Percentiles rank a stretch among this genome's conserved stretches.
Evolutionary conservation across 306 rosid species (phyloP).

Genomic region (Corylus avellana): DNA sequence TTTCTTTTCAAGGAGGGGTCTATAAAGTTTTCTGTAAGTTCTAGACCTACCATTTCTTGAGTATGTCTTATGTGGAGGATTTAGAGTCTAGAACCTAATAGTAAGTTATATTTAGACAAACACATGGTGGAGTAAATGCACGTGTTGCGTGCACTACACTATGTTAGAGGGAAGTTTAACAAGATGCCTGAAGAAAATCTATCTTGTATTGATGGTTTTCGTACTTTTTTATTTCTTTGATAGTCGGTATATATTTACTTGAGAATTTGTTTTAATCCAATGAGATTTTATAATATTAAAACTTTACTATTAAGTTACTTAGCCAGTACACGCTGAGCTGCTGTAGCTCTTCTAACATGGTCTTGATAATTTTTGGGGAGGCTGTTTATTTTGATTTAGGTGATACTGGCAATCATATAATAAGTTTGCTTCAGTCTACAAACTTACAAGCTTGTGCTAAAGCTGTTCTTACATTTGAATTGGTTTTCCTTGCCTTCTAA

Average conservation of each 20-base stretch:
- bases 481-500: slow-evolving; percentile 6
- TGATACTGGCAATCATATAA: background rate
- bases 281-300: background rate
- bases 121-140: background rate
- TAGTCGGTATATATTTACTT: background rate
- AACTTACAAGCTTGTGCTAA: background rate
- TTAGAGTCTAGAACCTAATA: background rate
- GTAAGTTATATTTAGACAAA: background rate
- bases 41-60: background rate
- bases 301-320: background rate
- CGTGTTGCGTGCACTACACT: background rate
- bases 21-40: background rate
- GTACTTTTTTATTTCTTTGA: background rate
- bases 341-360: background rate
- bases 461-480: slow-evolving; percentile 1
- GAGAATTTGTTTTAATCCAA: background rate
- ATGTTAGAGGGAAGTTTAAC: background rate
- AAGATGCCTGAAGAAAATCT: background rate
- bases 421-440: background rate
- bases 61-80: background rate
- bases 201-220: background rate
- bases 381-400: background rate
- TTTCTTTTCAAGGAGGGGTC: background rate
- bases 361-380: background rate
- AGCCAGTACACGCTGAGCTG: background rate